A percentile compares a stretch with the other conserved stretches of the same genome.
Evolutionary conservation across 495 filamentous ascomycete species (phyloP).

Genomic region (Podospora tetraspora): DNA sequence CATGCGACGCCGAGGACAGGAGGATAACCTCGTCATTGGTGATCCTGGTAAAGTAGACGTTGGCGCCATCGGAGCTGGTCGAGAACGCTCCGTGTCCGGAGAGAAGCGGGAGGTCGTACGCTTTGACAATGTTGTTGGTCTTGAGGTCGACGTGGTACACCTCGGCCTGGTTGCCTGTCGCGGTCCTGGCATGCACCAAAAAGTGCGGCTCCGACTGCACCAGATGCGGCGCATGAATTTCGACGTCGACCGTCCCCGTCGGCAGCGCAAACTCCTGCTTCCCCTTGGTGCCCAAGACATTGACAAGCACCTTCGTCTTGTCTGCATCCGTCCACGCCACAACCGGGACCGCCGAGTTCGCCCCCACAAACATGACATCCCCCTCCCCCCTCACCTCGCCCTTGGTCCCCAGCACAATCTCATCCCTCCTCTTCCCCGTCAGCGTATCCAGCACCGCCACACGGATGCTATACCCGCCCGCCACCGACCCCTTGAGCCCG

Average conservation of each 20-base stretch:
- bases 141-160: slow-evolving; percentile 77
- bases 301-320: slow-evolving; percentile 65
- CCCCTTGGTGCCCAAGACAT: slow-evolving; percentile 71
- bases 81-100: slow-evolving; percentile 70
- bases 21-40: slow-evolving; percentile 66
- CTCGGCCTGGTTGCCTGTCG: slow-evolving; percentile 68
- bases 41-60: slow-evolving; percentile 82
- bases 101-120: slow-evolving; percentile 67
- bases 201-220: slow-evolving; percentile 70
- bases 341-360: slow-evolving; percentile 75
- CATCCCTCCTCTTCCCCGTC: slow-evolving; percentile 61
- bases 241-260: slow-evolving; percentile 59
- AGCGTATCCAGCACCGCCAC: slow-evolving; percentile 65
- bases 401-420: slow-evolving; percentile 65
- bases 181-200: slow-evolving; percentile 74
- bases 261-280: slow-evolving; percentile 48
- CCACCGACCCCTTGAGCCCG: slow-evolving; percentile 58
- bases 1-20: slow-evolving; percentile 71
- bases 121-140: slow-evolving; percentile 58
- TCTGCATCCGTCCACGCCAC: slow-evolving; percentile 75
- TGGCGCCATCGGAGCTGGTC: slow-evolving; percentile 66
- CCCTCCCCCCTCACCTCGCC: slow-evolving; percentile 60
- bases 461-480: slow-evolving; percentile 65
- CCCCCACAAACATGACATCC: slow-evolving; percentile 72
- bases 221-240: slow-evolving; percentile 66